phyloP scores from a whole-genome alignment of 768 basidiomycete species.

The Boletus pseudo-olivaceus region DNA sequence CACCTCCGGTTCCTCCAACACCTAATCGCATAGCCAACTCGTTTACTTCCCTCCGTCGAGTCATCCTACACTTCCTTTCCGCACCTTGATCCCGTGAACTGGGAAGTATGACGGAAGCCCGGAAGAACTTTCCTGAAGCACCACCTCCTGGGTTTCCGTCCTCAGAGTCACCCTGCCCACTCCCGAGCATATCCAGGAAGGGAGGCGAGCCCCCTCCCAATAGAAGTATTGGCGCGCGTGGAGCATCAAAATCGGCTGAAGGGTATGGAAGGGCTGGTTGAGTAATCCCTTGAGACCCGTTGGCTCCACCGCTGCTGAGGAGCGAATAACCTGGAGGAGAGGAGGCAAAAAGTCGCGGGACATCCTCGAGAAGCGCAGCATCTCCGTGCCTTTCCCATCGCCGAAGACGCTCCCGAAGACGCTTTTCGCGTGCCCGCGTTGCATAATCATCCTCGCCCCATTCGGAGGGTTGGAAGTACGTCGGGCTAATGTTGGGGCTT shows the following conservation, averaged over 20 bases:
- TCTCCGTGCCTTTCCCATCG: conserved; percentile 70
- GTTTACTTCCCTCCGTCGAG: conserved; percentile 71
- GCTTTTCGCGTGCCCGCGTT: conserved; percentile 64
- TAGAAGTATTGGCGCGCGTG: conserved; percentile 24
- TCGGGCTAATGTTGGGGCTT: conserved; percentile 21
- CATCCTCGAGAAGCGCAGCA: conserved; percentile 53
- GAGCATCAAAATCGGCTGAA: conserved; percentile 22
- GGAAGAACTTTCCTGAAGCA: conserved; percentile 48
- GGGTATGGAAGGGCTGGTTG: conserved; percentile 24
- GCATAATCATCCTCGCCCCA: conserved; percentile 68
- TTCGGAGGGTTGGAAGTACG: conserved; percentile 31
- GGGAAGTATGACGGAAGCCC: conserved; percentile 70
- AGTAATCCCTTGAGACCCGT: conserved; percentile 19
- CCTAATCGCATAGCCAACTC: conserved; percentile 83
- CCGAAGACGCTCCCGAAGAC: conserved; percentile 65
- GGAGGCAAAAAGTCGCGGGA: conserved; percentile 49
- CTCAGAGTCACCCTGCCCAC: conserved; percentile 16
- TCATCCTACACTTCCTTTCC: conserved; percentile 57
- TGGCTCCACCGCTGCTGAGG: background rate
- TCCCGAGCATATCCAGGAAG: conserved; percentile 26
- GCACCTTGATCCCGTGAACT: conserved; percentile 46
- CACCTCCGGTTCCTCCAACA: conserved; percentile 70
- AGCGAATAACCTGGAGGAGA: conserved; percentile 16
- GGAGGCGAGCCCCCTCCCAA: conserved; percentile 21
- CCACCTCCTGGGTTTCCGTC: conserved; percentile 11